Evolutionary conservation across 2,329 filamentous ascomycete species (phyloP).

Genomic region (Exophiala calicioides): DNA sequence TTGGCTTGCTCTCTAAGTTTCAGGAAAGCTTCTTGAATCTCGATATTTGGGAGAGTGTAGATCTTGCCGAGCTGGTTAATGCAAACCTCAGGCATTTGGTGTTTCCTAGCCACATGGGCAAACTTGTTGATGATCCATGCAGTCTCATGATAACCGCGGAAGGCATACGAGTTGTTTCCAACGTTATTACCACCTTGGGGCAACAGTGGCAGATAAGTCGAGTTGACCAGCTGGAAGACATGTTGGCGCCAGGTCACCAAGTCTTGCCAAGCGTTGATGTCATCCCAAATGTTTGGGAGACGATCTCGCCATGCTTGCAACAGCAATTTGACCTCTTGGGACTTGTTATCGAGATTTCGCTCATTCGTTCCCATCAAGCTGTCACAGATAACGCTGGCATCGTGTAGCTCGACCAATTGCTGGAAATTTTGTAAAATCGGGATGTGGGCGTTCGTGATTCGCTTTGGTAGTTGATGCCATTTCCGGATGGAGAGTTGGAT

Average conservation of each 20-base stretch:
- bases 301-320: conserved; percentile 94
- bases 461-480: conserved; percentile 96
- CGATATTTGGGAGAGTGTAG: conserved; percentile 97
- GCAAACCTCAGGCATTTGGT: conserved; percentile 94
- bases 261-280: conserved; percentile 99
- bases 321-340: conserved; percentile 89
- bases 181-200: conserved; percentile 73
- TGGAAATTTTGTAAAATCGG: conserved; percentile 97
- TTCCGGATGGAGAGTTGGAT: conserved; percentile 97
- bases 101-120: conserved; percentile 94
- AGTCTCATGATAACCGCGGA: conserved; percentile 96
- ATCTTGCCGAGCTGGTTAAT: conserved; percentile 96
- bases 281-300: conserved; percentile 96
- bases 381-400: conserved; percentile 93
- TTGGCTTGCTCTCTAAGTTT: conserved; percentile 98
- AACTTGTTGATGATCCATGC: conserved; percentile 99
- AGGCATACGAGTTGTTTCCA: conserved; percentile 90
- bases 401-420: conserved; percentile 93
- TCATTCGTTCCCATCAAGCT: conserved; percentile 84
- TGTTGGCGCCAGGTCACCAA: conserved; percentile 99
- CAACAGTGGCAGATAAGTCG: conserved; percentile 82
- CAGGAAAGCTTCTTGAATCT: conserved; percentile 98
- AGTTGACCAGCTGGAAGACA: conserved; percentile 96
- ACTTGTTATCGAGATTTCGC: conserved; percentile 87
- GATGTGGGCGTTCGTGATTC: conserved; percentile 92